Evolutionary conservation across 306 rosid species (phyloP).

Genomic region (Prinsepia uniflora): DNA sequence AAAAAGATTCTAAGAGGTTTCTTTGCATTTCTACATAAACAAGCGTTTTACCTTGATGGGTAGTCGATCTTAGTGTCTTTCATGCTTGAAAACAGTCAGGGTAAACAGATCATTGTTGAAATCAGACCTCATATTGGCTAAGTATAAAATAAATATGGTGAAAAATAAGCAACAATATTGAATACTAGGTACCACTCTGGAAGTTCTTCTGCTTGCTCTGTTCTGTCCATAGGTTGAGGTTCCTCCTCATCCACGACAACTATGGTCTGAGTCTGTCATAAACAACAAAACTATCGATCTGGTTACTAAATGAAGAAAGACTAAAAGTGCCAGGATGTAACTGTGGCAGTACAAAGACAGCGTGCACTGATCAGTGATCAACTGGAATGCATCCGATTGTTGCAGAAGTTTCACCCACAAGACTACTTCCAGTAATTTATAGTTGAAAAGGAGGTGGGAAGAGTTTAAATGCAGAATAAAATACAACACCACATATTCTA

Average conservation of each 20-base stretch:
- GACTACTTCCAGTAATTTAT: neutral
- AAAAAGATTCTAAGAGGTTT: slow-evolving; percentile 15
- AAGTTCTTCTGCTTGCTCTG: slow-evolving; percentile 42
- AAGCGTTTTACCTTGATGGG: slow-evolving; percentile 69
- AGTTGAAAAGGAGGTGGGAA: neutral
- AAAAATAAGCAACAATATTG: neutral
- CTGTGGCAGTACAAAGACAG: neutral
- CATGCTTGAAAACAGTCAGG: slow-evolving; percentile 52
- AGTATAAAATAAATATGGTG: slow-evolving; percentile 16
- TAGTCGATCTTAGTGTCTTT: slow-evolving; percentile 69
- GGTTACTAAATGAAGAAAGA: slow-evolving; percentile 9
- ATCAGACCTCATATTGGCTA: slow-evolving; percentile 13
- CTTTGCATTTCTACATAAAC: slow-evolving; percentile 13
- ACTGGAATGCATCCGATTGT: neutral
- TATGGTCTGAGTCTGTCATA: slow-evolving; percentile 56
- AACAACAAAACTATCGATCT: slow-evolving; percentile 2
- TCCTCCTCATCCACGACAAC: slow-evolving; percentile 77
- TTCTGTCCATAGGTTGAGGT: slow-evolving; percentile 32
- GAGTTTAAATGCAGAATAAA: slow-evolving; percentile 13
- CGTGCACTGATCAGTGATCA: neutral
- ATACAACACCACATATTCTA: slow-evolving; percentile 22
- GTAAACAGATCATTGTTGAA: slow-evolving; percentile 20
- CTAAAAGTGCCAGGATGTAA: neutral
- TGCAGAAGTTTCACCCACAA: neutral
- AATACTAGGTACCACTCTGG: slow-evolving; percentile 47